Conservation (phyloP, 495 filamentous ascomycete genomes). For the Daldinia bambusicola region DNA sequence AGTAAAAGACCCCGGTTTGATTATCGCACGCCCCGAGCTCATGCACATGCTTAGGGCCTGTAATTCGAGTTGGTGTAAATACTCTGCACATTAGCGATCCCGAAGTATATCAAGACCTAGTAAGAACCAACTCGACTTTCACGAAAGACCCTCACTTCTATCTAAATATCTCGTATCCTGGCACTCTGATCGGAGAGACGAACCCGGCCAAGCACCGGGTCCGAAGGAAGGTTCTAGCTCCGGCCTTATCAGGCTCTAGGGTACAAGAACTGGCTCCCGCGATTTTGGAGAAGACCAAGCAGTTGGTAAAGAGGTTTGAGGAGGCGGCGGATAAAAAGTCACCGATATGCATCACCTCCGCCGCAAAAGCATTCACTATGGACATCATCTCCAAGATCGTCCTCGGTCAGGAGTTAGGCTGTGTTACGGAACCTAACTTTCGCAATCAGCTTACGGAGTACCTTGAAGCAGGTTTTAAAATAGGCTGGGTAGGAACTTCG, state of each 20-base stretch:
- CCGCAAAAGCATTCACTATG: conserved; percentile 14
- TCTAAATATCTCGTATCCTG: conserved; percentile 1
- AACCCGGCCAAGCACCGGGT: conserved; percentile 9
- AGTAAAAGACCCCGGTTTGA: not conserved
- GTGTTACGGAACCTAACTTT: conserved; percentile 13
- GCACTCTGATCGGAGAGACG: conserved; percentile 8
- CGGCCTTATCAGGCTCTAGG: not conserved
- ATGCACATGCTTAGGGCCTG: not conserved
- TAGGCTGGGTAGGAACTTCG: conserved; percentile 8
- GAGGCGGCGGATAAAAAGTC: not conserved
- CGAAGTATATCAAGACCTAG: conserved; percentile 5
- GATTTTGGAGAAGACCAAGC: conserved; percentile 11
- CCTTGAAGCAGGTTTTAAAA: conserved; percentile 7
- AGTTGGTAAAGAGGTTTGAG: conserved; percentile 7
- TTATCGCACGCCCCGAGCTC: not conserved
- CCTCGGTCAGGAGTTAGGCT: conserved; percentile 1
- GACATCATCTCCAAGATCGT: conserved; percentile 15
- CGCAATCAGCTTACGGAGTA: conserved; percentile 4
- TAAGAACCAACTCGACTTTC: conserved; percentile 2
- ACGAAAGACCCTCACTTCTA: conserved; percentile 6
- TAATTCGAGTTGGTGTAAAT: conserved; percentile 11
- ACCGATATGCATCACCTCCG: conserved; percentile 10
- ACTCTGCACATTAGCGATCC: conserved; percentile 8
- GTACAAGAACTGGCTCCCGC: conserved; percentile 10
- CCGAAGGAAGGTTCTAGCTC: conserved; percentile 4